Base-by-base conservation (phyloP, 208 protist genomes). In the Leishmania amazonensis region DNA sequence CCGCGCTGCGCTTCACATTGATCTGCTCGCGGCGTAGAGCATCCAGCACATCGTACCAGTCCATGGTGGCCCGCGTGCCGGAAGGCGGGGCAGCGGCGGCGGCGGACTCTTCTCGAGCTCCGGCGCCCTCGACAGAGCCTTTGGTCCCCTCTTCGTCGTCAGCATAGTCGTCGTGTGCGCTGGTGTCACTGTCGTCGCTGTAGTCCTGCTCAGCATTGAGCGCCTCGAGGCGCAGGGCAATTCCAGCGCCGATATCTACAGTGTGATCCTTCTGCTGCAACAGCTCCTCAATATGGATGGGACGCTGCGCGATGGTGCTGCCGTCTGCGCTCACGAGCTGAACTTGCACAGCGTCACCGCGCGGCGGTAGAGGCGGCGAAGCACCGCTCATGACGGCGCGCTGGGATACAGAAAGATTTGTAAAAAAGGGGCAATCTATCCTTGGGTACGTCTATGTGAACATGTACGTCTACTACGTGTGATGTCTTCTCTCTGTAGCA, bases 211-310 rank as follows among this genome's bases (percentile, higher is more conserved):
- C 73, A 0, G 83, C 84, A 67, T 87, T 81, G 70, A 91, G 87
- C 68, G 94, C 92, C 79, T 98, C 93, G 24, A 96, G 76, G n/a
- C 89, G 87, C 13, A 98, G 83, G 2, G 85, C 85, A 38, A 96
- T 87, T 40, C 93, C 92, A 38, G 93, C 67, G 40, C 89, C 89
- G 9, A 98, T 64, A 58, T 90, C 76, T 45, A 96, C 72, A 0
- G 87, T 84, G 78, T 86, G 86, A 28, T 91, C 78, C 40, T 90
- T 31, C 64, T 88, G 82, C 38, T 74, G 83, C 40, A 96, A 73
- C 11, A 98, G 81, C 62, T 96, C 95, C 83, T 94, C 87, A 24
- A 98, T 81, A 57, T 89, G 87, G 60, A 98, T 91, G 42, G 93
- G 93, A 21, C 80, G 89, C 68, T 84, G 83, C 7, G 88, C 76